Base-by-base conservation (phyloP, 257 asterid genomes). In the Oldenlandia corymbosa region DNA sequence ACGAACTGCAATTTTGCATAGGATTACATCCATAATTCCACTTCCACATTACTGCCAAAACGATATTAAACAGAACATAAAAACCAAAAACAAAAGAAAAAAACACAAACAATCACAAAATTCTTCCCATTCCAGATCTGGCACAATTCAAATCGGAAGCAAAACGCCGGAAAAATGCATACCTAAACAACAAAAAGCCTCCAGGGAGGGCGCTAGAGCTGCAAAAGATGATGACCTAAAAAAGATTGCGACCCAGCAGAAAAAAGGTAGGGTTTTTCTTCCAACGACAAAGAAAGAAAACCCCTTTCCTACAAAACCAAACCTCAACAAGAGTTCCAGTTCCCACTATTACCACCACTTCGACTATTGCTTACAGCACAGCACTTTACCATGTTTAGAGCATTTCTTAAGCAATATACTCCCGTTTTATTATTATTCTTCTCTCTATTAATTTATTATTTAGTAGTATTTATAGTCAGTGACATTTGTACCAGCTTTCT, bases 81-180 rank as follows among this genome's bases (percentile, higher is more conserved):
- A n/a, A n/a, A n/a, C n/a, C 59, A 69, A 21, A 63, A 42, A 36
- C 64, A 61, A 32, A 16, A 17, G 54, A 2, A 2, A 18, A 0
- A 39, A 51, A 45, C 26, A 28, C 60, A 60, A 69, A 54, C 4
- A 61, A 28, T 32, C 62, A 10, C 18, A 50, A 47, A 69, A 20
- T n/a, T n/a, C n/a, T n/a, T n/a, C n/a, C n/a, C n/a, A 17, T 69
- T 62, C 17, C 68, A 62, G 74, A 69, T 62, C 64, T 62, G 59
- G 50, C 62, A 9, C 62, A 34, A 26, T 21, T 9, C 31, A 53
- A 46, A 69, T 11, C 5, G 63, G 24, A 26, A 24, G 1, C 39
- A 69, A 45, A 62, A 12, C 36, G 59, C 62, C n/a, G n/a, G n/a
- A 18, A 24, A 36, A 51, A 62, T 43, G 56, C 74, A 62, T 21